These are phyloP conservation scores for Ceratobasidium sp. DNA, from an alignment of 1,284 basidiomycete species.

Conservation along the genomic window DNA sequence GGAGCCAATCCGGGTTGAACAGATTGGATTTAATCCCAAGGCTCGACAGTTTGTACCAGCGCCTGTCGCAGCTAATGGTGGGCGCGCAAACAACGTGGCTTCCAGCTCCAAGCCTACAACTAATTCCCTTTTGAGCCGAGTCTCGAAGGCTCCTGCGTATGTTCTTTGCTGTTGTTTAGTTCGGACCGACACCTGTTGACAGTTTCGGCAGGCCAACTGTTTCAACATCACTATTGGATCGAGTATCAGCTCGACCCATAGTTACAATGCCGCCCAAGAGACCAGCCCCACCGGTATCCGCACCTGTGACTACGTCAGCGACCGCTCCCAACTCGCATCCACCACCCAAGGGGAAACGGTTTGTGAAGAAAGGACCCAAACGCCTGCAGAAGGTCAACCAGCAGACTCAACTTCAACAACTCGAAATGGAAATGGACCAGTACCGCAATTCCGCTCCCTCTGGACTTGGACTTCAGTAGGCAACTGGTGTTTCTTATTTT, in stretches of 20 bases:
- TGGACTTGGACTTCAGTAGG: conserved; percentile 25
- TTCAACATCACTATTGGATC: conserved; percentile 3
- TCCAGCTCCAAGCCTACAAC: conserved; percentile 1
- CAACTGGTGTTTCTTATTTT: not conserved
- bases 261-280: not conserved
- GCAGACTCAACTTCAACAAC: conserved; percentile 21
- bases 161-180: not conserved
- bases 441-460: conserved; percentile 13
- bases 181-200: too few relatives aligned
- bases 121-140: conserved; percentile 20
- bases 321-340: conserved; percentile 2
- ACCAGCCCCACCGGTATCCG: not conserved
- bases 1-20: conserved; percentile 32
- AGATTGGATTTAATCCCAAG: conserved; percentile 33
- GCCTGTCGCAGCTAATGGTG: not conserved
- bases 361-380: conserved; percentile 34
- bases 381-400: conserved; percentile 26
- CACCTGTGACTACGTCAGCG: not conserved
- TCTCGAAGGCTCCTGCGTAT: conserved; percentile 17
- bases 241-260: conserved; percentile 18
- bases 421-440: conserved; percentile 35
- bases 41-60: not conserved
- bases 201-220: not conserved
- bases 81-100: not conserved
- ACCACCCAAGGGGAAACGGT: conserved; percentile 26